phyloP scores from a whole-genome alignment of 371 early-diverging fungal species.

The Chytridium lagenaria region DNA sequence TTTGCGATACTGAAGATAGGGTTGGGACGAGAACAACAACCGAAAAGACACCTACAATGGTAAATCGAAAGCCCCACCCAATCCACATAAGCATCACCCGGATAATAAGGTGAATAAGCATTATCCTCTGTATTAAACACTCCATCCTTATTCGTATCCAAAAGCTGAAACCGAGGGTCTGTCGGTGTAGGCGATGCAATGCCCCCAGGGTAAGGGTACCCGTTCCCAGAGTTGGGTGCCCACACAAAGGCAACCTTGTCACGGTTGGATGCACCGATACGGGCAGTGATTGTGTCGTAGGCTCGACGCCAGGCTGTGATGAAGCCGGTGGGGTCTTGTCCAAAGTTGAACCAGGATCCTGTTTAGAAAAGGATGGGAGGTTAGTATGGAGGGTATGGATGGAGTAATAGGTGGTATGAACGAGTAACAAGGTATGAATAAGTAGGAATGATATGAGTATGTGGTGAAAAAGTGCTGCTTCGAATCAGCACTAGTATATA shows the following conservation, averaged over 20 bases:
- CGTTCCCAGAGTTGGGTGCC: constrained; percentile 50
- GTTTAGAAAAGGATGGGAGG: background rate
- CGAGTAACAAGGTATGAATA: too few relatives aligned
- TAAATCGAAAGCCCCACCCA: constrained; percentile 58
- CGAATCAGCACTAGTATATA: too few relatives aligned
- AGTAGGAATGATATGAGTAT: too few relatives aligned
- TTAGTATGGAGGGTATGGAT: too few relatives aligned
- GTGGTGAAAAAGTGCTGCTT: too few relatives aligned
- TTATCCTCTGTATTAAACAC: constrained; percentile 35
- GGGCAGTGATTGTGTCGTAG: constrained; percentile 18
- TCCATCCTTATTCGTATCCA: constrained; percentile 53
- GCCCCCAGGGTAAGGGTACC: constrained; percentile 45
- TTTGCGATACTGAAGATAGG: too few relatives aligned
- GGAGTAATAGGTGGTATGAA: too few relatives aligned
- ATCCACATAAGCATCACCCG: constrained; percentile 60
- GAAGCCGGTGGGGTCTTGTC: constrained; percentile 40
- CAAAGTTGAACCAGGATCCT: constrained; percentile 37
- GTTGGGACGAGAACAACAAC: background rate
- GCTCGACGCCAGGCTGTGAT: constrained; percentile 29
- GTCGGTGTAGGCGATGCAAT: constrained; percentile 5
- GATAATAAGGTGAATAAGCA: constrained; percentile 55
- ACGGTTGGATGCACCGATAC: constrained; percentile 25
- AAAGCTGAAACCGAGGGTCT: constrained; percentile 21
- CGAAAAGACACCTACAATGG: constrained; percentile 33
- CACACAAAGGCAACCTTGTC: constrained; percentile 44